These are phyloP conservation scores for Eleusine indica DNA, from an alignment of 176 grass and related monocot species.

Conservation along the genomic window DNA sequence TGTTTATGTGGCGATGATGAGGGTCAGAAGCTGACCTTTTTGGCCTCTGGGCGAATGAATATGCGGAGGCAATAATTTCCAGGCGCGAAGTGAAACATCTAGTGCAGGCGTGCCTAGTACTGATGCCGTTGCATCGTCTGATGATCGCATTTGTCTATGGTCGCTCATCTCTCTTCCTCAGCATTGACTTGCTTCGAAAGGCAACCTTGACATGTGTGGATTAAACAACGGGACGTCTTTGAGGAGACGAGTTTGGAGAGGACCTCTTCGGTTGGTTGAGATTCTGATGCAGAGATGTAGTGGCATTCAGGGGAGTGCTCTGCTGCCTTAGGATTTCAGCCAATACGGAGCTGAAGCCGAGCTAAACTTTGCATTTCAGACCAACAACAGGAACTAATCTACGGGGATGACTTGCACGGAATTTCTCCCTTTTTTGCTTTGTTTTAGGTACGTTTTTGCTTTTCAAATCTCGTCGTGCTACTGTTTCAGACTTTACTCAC, in stretches of 20 bases:
- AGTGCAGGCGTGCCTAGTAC: constrained; percentile 39
- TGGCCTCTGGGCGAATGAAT: not conserved
- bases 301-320: constrained; percentile 8
- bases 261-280: constrained; percentile 15
- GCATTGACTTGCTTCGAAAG: constrained; percentile 37
- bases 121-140: constrained; percentile 21
- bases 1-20: constrained; percentile 4
- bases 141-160: constrained; percentile 29
- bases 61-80: constrained; percentile 11
- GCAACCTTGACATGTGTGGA: constrained; percentile 20
- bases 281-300: constrained; percentile 5
- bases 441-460: too few species aligned
- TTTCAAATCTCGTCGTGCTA: too few species aligned
- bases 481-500: too few species aligned
- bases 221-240: constrained; percentile 23
- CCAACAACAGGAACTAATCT: not conserved
- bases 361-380: not conserved
- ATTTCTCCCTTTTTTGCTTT: not conserved
- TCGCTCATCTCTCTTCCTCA: not conserved
- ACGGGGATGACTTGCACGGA: not conserved
- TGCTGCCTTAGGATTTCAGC: not conserved
- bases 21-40: constrained; percentile 39
- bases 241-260: constrained; percentile 11
- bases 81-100: constrained; percentile 29
- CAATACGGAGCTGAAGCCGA: constrained; percentile 1